Base-by-base conservation (phyloP, 495 filamentous ascomycete genomes). In the Daldinia vernicosa region DNA sequence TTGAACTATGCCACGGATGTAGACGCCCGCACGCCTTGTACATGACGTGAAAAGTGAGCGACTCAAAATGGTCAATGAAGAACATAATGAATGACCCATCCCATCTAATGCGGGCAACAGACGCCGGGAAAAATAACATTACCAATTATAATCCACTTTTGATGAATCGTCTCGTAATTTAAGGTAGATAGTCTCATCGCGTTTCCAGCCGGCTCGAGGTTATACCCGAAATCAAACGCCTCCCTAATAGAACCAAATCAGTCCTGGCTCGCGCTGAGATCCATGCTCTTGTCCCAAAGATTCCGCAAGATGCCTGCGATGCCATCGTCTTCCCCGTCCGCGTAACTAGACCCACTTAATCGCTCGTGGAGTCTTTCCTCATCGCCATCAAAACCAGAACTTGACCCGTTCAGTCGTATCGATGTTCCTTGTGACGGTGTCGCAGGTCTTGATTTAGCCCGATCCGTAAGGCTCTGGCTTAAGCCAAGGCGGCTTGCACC, bases 271-370 rank as follows among this genome's bases (percentile, higher is more conserved):
- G 83, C 75, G 57, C 82, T 79, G 52, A 87, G 77, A 67, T 86
- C 83, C 71, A 81, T 74, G 47, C 74, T 84, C 81, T 85, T 85
- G 24, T 88, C 84, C 85, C 85, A 88, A 59, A 88, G 77, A 67
- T 81, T 83, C 33, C 84, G 77, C 57, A 88, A 70, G 27, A 86
- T 67, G 12, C 83, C 76, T 14, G 80, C 67, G 15, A 85, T 82
- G 6, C 78, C 80, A 15, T 82, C 80, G 47, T 86, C 84, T 19
- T 76, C 78, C 2, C 77, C 80, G 11, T 81, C 82, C 5, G 76
- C 78, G 9, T 80, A 70, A 39, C 82, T 84, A 9, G 79, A 77
- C 28, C 80, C 81, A 66, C 82, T 84, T 9, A 83, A 72, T 0
- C 74, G 67, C 8, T 80, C 80, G 19, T 79, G 69, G 4, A 72